Base-by-base conservation (phyloP, 1,139 yeast species). In the Blastobotrys raffinosifermentans region DNA sequence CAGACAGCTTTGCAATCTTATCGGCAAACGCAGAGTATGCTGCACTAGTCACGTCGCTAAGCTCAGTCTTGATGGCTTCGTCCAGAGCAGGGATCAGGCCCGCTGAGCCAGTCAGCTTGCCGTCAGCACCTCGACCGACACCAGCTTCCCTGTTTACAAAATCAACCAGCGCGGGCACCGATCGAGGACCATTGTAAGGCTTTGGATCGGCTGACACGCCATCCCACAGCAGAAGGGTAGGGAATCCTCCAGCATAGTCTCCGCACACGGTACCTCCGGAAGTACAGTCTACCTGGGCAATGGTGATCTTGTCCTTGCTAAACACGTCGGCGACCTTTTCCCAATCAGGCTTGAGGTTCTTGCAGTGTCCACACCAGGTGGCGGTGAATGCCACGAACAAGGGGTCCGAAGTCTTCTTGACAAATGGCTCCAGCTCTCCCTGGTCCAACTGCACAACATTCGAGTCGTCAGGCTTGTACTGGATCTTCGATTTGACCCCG, bases 361-460 rank as follows among this genome's bases (percentile, higher is more conserved):
- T 75, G 62, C 93, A 83, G 62, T 83, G 89, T 35, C 83, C 72
- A 55, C 94, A 83, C 89, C 87, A 80, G 38, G 74, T 75, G 26
- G 91, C 85, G 51, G 80, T 81, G 54, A 81, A 80, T 19, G 64
- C 54, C 3, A 60, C 62, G 32, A 61, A 37, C 3, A 59, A 61
- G 35, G 54, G 46, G 45, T 55, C 54, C 19, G 48, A 47, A 37
- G 48, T 46, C 38, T 53, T 51, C 22, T 47, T 39, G 3, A 36
- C 46, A 9, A 35, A 11, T 31, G 46, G 32, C 31, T 47, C 56
- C 32, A 58, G 50, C 35, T 41, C 45, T 17, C 37, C 40, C 31
- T 52, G 55, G 25, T 57, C 54, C 35, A 76, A 59, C 14, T 57
- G 53, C 4, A 80, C 78, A 13, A 49, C 46, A 21, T 63, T 58